Conservation (phyloP, 2,329 filamentous ascomycete species). For the Botryotinia calthae region DNA sequence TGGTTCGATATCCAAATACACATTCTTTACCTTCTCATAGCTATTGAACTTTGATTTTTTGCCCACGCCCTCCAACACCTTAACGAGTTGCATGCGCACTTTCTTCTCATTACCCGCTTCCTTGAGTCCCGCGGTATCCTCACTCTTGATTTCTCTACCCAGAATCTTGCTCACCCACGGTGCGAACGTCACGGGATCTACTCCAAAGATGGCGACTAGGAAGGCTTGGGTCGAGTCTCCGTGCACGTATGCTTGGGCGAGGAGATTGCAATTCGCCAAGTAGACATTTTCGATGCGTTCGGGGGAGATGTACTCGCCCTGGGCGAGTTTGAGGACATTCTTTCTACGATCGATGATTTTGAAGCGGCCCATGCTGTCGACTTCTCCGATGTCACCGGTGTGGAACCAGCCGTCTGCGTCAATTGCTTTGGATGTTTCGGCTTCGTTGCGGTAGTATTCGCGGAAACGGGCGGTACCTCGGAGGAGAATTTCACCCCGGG, state of each 20-base stretch:
- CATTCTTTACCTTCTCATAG: slow-evolving; percentile 78
- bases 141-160: slow-evolving; percentile 60
- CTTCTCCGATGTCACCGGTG: slow-evolving; percentile 84
- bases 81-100: slow-evolving; percentile 71
- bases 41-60: slow-evolving; percentile 86
- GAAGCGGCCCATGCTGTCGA: slow-evolving; percentile 84
- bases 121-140: slow-evolving; percentile 65
- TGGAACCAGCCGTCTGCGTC: slow-evolving; percentile 95
- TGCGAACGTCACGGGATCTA: slow-evolving; percentile 82
- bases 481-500: slow-evolving; percentile 85
- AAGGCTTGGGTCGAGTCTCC: slow-evolving; percentile 80
- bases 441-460: slow-evolving; percentile 87
- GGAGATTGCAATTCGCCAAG: slow-evolving; percentile 72
- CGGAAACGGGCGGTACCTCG: slow-evolving; percentile 77
- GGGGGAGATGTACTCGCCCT: slow-evolving; percentile 97
- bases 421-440: slow-evolving; percentile 79
- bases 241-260: slow-evolving; percentile 84
- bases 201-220: slow-evolving; percentile 82
- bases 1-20: slow-evolving; percentile 77
- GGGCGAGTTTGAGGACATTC: slow-evolving; percentile 97
- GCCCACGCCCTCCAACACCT: slow-evolving; percentile 74
- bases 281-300: slow-evolving; percentile 97
- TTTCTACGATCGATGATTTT: slow-evolving; percentile 95
- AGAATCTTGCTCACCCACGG: slow-evolving; percentile 76
- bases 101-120: slow-evolving; percentile 65